Evolutionary conservation across 1,139 yeast genomes (phyloP), one percentile per base, ranked within the genome.

Genomic region (Geotrichum carabidarum): DNA sequence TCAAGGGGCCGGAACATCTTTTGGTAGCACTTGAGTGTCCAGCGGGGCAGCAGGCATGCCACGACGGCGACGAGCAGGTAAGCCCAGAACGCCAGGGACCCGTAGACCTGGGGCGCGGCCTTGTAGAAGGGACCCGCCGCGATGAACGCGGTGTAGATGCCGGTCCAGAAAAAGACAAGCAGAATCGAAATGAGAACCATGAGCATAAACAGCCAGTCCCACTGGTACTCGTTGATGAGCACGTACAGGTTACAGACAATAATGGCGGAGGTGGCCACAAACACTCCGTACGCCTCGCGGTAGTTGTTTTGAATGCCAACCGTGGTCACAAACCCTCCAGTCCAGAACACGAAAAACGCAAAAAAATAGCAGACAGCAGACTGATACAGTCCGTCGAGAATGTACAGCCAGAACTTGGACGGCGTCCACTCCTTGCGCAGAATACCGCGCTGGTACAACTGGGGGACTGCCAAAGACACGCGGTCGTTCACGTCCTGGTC

Each of bases 401-500:
- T 84, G 68, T 93, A 93, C 68, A 80, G 73, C 83, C 90, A 82
- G 63, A 93, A 93, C 71, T 90, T 91, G 48, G 65, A 67, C 68
- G 83, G 81, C 7, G 83, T 82, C 87, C 95, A 93, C 67, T 91
- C 98, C 34, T 76, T 70, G 63, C 97, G 77, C 61, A 84, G 69
- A 50, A 93, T 90, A 63, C 99, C 99, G 5, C 85, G 78, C 57
- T 86, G 80, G 71, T 93, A 93, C 38, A 93, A 73, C 68, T 90
- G 94, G 0, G 99, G 99, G n/a, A 89, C 94, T 54, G 87, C 76
- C 60, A 93, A 68, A 4, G 96, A 86, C 27, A 90, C 84, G 60
- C 80, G 79, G 58, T 87, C 95, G 60, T 79, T 79, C 40, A 91
- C 96, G 72, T 93, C 99, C 71, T 93, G 98, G 73, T 93, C 99